Base-by-base conservation (phyloP, 352 stramenopile genomes). In the Globisporangium carolinianum region DNA sequence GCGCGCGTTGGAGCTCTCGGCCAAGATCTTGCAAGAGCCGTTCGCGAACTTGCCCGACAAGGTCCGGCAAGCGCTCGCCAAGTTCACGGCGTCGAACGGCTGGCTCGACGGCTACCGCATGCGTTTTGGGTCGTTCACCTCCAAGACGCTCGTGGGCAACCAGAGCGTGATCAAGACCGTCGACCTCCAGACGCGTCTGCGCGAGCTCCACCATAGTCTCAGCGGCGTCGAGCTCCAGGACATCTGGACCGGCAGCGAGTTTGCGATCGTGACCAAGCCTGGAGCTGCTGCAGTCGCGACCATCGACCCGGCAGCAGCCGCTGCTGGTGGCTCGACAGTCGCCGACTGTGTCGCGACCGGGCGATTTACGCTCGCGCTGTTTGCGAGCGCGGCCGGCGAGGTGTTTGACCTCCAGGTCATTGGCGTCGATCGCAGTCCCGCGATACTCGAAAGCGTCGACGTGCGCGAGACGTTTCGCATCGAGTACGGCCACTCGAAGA, bases 51-150 rank as follows among this genome's bases (percentile, higher is more conserved):
- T 94, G 18, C 75, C 81, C 0, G 81, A 94, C 4, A 89, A 90
- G 51, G 74, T 91, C 12, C 72, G 76, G n/a, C 69, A 79, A n/a
- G 78, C 83, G 39, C 60, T 94, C 39, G 55, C 69, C 59, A 88
- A 84, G 61, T 94, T 94, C 49, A 86, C 74, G 17, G 83, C 79
- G 11, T 94, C 83, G 3, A 94, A 94, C 61, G 83, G 83, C 55
- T 94, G 83, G 83, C 65, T 94, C 32, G 83, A 94, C 49, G 83
- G 83, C n/a, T 94, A 91, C 61, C 71, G 83, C 60, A 91, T 80
- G 47, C 70, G 83, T 9, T 94, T 94, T 58, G 83, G 83, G 14
- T 89, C 78, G 14, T 91, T 94, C 64, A 91, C 76, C 57, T 87
- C 76, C 48, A 92, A 90, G 48, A 77, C 89, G 42, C 57, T 78